Base-by-base conservation (phyloP, 176 grass and related monocot species). In the Aegilops sharonensis region DNA sequence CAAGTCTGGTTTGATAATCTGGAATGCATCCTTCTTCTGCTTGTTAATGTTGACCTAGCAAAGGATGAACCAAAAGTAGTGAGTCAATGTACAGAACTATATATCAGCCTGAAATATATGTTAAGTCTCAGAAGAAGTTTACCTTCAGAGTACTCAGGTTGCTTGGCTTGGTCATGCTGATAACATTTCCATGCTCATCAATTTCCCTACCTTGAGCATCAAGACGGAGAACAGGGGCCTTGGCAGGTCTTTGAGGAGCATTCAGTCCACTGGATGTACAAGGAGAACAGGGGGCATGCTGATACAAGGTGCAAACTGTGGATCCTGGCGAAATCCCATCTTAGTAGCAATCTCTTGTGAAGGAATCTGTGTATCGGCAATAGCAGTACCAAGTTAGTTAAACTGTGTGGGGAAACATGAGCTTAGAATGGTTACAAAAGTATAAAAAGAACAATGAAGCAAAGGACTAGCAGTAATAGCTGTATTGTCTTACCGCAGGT, bases 61-160 rank as follows among this genome's bases (percentile, higher is more conserved):
- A 78, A 83, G 71, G 21, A 64, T 75, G 30, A 77, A 90, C 17
- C 50, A 54, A 85, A 75, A 75, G 52, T 42, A 83, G 21, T 10
- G 45, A 14, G 71, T 32, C 84, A 80, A 25, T 52, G 50, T 23
- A 57, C n/a, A 56, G 52, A 77, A 17, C n/a, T 85, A 69, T 56
- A 70, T 72, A 57, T 1, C n/a, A 78, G 15, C 66, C 18, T 64
- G 12, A 61, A 40, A 43, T 81, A 70, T 66, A 62, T 68, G 13
- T 12, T 12, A 89, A 64, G 42, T 47, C 72, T 34, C 6, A n/a
- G 71, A 81, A 54, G 65, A 81, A 54, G 65, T 57, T 87, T 84
- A 97, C 95, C 93, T 98, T 98, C 29, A 98, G 87, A 76, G 93
- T 98, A 90, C 95, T 98, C 30, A 98, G 71, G 85, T 92, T 98